Conservation (phyloP, 805 yeast genomes). For the Sugiyamaella mastotermitis region DNA sequence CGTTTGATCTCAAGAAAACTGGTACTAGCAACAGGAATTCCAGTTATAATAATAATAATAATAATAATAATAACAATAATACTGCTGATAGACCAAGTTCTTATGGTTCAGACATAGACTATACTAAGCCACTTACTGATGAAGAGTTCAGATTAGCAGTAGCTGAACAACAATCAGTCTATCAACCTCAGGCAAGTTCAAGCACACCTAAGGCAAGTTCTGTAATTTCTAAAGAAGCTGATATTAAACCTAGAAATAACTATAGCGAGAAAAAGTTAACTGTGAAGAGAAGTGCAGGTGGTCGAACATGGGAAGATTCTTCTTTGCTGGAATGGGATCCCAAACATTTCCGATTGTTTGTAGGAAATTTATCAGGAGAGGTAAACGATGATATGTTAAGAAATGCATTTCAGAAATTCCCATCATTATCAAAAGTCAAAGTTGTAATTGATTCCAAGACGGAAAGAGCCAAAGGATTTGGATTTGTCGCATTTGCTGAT, state of each 20-base stretch:
- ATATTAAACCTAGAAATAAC: background rate
- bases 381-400: constrained; percentile 52
- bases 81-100: constrained; percentile 1
- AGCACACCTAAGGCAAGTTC: constrained; percentile 1
- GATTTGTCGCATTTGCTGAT: constrained; percentile 62
- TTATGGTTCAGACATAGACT: background rate
- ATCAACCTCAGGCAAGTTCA: background rate
- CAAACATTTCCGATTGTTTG: constrained; percentile 61
- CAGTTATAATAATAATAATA: too few relatives aligned
- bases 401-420: constrained; percentile 48
- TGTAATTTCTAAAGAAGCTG: background rate
- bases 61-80: too few relatives aligned
- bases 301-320: constrained; percentile 43
- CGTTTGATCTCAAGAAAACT: too few relatives aligned
- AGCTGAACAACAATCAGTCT: constrained; percentile 20
- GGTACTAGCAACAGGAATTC: too few relatives aligned
- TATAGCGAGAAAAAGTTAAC: constrained; percentile 23
- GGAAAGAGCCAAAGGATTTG: constrained; percentile 57
- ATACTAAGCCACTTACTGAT: constrained; percentile 11
- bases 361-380: constrained; percentile 68
- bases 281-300: constrained; percentile 42
- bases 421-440: constrained; percentile 50
- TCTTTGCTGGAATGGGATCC: constrained; percentile 61
- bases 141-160: constrained; percentile 14
- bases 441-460: constrained; percentile 49